A percentile compares a stretch with the other conserved stretches of the same genome.
Evolutionary conservation across 164 flowering plant species (phyloP).

Genomic region (Paratinospora sagittata): DNA sequence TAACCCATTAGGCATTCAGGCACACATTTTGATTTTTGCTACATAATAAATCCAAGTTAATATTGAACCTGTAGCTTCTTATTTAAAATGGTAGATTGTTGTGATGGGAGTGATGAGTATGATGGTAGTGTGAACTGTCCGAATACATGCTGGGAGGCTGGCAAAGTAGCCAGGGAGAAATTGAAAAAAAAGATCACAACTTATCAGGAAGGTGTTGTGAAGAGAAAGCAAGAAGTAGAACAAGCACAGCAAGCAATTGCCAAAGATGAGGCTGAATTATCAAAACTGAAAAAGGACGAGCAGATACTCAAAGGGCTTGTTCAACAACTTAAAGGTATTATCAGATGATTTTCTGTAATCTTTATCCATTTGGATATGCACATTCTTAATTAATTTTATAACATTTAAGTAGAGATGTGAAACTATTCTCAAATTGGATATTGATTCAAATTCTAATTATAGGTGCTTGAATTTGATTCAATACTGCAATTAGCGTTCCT

Average conservation of each 20-base stretch:
- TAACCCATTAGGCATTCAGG: no score
- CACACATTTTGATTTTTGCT: no score
- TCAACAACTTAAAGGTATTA: slow-evolving; percentile 72
- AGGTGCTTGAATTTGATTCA: not conserved
- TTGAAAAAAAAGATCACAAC: slow-evolving; percentile 82
- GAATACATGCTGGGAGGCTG: slow-evolving; percentile 98
- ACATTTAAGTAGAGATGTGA: not conserved
- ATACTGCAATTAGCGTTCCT: not conserved
- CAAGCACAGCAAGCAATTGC: slow-evolving; percentile 52
- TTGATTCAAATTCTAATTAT: not conserved
- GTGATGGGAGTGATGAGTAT: slow-evolving; percentile 99
- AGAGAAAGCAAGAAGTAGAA: slow-evolving; percentile 58
- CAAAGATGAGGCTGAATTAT: slow-evolving; percentile 73
- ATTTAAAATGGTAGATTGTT: slow-evolving; percentile 57
- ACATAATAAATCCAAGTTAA: no score
- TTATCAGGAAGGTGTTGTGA: slow-evolving; percentile 55
- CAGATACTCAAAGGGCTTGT: slow-evolving; percentile 70
- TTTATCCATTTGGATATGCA: not conserved
- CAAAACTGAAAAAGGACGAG: slow-evolving; percentile 72
- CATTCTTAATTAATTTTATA: not conserved
- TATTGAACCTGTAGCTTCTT: slow-evolving; percentile 1
- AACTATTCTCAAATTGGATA: not conserved
- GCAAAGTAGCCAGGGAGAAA: slow-evolving; percentile 84
- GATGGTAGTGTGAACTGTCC: slow-evolving; percentile 64
- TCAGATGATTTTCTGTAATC: not conserved